These are phyloP conservation scores for Globisporangium cystogenes DNA, from an alignment of 352 stramenopile species.

Conservation along the genomic window DNA sequence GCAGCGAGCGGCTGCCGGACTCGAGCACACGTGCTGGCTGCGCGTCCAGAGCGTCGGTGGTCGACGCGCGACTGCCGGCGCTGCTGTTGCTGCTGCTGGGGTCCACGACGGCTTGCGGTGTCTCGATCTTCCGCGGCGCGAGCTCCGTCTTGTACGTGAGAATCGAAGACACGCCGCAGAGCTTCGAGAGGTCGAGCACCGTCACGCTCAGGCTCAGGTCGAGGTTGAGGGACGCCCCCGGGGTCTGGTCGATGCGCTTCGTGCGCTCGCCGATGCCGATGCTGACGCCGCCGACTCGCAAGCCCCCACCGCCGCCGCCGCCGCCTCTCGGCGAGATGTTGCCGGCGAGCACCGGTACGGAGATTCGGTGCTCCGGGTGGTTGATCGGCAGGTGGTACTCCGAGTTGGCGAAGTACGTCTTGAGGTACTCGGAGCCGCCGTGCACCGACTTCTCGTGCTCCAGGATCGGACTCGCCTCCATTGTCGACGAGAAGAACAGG, in stretches of 20 bases:
- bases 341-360: constrained; percentile 23
- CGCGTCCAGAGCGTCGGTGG: not conserved
- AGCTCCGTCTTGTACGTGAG: constrained; percentile 61
- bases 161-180: constrained; percentile 71
- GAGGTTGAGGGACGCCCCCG: constrained; percentile 32
- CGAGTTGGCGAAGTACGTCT: constrained; percentile 59
- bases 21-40: constrained; percentile 5
- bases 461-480: constrained; percentile 11
- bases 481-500: constrained; percentile 30
- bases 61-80: not conserved
- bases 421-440: constrained; percentile 65
- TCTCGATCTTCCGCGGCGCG: constrained; percentile 12
- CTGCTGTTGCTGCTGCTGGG: not conserved
- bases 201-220: constrained; percentile 70
- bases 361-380: constrained; percentile 61
- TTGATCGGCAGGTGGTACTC: constrained; percentile 70
- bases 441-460: constrained; percentile 55
- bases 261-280: constrained; percentile 13
- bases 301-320: not conserved
- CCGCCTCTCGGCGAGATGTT: constrained; percentile 45
- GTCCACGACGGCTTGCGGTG: constrained; percentile 16
- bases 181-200: constrained; percentile 62
- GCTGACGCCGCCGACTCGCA: not conserved
- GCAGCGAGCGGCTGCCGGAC: constrained; percentile 38
- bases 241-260: constrained; percentile 46